These are phyloP conservation scores for Neurospora discreta DNA, from an alignment of 495 filamentous ascomycete species.

Conservation along the genomic window DNA sequence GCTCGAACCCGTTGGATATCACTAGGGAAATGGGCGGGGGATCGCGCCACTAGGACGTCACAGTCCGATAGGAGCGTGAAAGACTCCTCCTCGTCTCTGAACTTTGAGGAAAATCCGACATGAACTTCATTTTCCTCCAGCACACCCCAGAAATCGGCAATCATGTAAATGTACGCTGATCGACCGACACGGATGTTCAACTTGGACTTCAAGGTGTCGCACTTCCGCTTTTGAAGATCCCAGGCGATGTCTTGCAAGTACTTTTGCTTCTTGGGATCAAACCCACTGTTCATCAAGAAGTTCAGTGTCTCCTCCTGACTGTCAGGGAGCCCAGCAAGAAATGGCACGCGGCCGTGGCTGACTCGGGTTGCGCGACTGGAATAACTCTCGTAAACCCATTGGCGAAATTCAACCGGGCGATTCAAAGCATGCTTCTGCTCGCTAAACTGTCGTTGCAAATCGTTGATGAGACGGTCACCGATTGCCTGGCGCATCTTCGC, in stretches of 20 bases:
- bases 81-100: constrained; percentile 38
- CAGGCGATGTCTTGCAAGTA: constrained; percentile 49
- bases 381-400: constrained; percentile 43
- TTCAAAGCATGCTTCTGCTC: constrained; percentile 47
- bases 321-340: constrained; percentile 44
- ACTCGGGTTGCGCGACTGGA: constrained; percentile 25
- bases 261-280: constrained; percentile 45
- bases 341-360: constrained; percentile 23
- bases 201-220: constrained; percentile 43
- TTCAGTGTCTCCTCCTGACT: constrained; percentile 39
- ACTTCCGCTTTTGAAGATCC: constrained; percentile 43
- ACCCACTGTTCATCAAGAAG: constrained; percentile 53
- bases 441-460: constrained; percentile 48
- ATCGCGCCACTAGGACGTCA: constrained; percentile 79
- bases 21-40: constrained; percentile 67
- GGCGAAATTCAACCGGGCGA: constrained; percentile 35
- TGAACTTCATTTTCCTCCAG: constrained; percentile 69
- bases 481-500: constrained; percentile 42
- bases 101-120: constrained; percentile 63
- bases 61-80: constrained; percentile 51
- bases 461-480: constrained; percentile 44
- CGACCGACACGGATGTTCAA: constrained; percentile 60
- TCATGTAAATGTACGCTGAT: constrained; percentile 72
- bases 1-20: constrained; percentile 66
- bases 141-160: constrained; percentile 64